phyloP scores from a whole-genome alignment of 2,329 filamentous ascomycete genomes.

The Blumeriella jaapii region DNA sequence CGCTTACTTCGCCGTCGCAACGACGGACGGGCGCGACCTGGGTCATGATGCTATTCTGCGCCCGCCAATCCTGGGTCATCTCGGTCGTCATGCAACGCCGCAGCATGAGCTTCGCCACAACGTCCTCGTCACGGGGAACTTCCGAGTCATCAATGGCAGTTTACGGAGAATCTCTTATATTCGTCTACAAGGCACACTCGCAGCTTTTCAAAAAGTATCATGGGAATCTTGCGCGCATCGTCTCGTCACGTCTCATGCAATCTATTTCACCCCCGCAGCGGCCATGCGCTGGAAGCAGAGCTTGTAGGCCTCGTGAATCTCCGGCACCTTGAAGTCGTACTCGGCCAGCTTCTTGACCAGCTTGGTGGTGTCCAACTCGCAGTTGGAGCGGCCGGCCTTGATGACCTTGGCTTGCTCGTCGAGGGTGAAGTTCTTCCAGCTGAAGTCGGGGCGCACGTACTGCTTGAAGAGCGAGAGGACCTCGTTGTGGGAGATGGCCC shows the following conservation, averaged over 20 bases:
- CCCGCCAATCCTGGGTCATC: too few relatives aligned
- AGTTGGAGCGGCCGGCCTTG: constrained; percentile 56
- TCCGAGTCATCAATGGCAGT: too few relatives aligned
- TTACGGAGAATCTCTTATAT: too few relatives aligned
- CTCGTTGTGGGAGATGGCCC: constrained; percentile 60
- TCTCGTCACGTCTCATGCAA: too few relatives aligned
- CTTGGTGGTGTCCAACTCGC: constrained; percentile 51
- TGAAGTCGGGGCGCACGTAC: constrained; percentile 47
- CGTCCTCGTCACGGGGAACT: too few relatives aligned
- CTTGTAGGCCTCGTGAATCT: constrained; percentile 50
- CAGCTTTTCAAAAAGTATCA: constrained; percentile 11
- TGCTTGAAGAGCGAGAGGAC: constrained; percentile 51
- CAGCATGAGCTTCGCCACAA: too few relatives aligned
- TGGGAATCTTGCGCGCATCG: constrained; percentile 9
- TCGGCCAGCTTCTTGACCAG: constrained; percentile 46
- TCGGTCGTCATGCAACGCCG: too few relatives aligned
- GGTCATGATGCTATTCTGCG: too few relatives aligned
- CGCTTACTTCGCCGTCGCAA: too few relatives aligned
- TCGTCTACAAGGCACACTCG: constrained; percentile 7
- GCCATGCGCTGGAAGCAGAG: constrained; percentile 54
- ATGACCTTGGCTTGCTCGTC: constrained; percentile 57
- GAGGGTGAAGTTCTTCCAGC: constrained; percentile 54
- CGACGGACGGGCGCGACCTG: too few relatives aligned
- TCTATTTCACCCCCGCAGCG: constrained; percentile 39
- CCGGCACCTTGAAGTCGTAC: constrained; percentile 46